Evolutionary conservation across 306 rosid genomes (phyloP).

Genomic region (Quercus rubra): DNA sequence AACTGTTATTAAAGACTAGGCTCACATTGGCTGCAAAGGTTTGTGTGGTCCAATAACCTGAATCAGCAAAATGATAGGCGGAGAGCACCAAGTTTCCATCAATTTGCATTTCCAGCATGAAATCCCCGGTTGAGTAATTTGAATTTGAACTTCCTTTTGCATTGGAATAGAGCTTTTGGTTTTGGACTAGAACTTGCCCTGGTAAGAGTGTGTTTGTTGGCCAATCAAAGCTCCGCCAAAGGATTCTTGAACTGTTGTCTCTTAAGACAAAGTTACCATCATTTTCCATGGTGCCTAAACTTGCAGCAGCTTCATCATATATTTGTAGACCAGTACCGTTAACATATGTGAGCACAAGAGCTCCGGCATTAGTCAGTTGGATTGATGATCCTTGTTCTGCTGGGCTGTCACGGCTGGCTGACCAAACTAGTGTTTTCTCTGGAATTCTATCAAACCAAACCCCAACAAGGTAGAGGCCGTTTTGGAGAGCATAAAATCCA

Average conservation of each 20-base stretch:
- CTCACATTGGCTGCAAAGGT: neutral
- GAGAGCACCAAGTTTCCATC: conserved; percentile 21
- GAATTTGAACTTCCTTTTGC: conserved; percentile 24
- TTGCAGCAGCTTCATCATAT: neutral
- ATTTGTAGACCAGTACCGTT: neutral
- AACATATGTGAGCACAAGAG: conserved; percentile 2
- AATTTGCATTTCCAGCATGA: conserved; percentile 3
- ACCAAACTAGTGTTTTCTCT: conserved; percentile 35
- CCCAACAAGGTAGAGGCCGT: conserved; percentile 18
- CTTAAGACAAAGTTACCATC: conserved; percentile 23
- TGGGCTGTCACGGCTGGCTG: neutral
- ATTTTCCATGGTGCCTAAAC: conserved; percentile 16
- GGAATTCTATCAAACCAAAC: conserved; percentile 31
- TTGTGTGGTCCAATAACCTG: conserved; percentile 19
- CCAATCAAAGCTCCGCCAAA: conserved; percentile 21
- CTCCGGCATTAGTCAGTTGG: conserved; percentile 16
- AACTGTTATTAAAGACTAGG: conserved; percentile 16
- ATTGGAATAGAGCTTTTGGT: conserved; percentile 3
- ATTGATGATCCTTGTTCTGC: conserved; percentile 17
- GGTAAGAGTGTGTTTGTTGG: conserved; percentile 26
- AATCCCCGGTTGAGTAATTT: conserved; percentile 22
- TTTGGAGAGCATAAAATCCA: conserved; percentile 19
- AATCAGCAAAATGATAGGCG: conserved; percentile 18
- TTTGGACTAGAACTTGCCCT: neutral
- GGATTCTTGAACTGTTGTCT: neutral